A percentile compares a stretch with the other conserved stretches of the same genome.
Conservation (phyloP, 495 filamentous ascomycete species). For the Lophium mytilinum region DNA sequence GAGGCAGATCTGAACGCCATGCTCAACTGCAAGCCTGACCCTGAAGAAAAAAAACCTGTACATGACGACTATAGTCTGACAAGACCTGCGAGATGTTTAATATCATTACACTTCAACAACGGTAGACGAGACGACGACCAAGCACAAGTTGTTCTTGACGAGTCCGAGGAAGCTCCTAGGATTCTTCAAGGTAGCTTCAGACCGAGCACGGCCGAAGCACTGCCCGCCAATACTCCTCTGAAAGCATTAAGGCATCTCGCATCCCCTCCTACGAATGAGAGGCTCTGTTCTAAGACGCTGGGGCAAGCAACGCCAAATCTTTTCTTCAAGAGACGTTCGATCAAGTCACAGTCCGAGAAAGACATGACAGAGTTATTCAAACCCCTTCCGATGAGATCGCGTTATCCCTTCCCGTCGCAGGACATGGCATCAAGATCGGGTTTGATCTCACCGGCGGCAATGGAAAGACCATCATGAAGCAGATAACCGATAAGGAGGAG, state of each 20-base stretch:
- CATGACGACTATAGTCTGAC: no score
- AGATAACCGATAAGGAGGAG: constrained; percentile 76
- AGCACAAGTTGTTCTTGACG: constrained; percentile 28
- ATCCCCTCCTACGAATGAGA: constrained; percentile 3
- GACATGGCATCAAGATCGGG: constrained; percentile 70
- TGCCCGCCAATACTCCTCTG: background rate
- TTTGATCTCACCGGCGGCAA: constrained; percentile 82
- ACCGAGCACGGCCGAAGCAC: background rate
- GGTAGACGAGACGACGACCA: constrained; percentile 16
- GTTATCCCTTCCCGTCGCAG: constrained; percentile 79
- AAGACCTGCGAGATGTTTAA: background rate
- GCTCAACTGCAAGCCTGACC: no score
- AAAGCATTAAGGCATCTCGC: constrained; percentile 26
- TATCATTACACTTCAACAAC: background rate
- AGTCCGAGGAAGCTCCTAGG: constrained; percentile 33
- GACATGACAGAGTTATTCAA: no score
- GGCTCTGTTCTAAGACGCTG: background rate
- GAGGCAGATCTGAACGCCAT: background rate
- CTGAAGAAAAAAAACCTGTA: no score
- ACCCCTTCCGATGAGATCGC: constrained; percentile 88
- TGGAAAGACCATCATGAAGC: constrained; percentile 81
- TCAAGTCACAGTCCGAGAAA: no score
- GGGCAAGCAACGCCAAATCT: background rate
- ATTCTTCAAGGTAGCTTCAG: constrained; percentile 19
- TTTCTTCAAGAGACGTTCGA: background rate